Conservation (phyloP, 768 basidiomycete species). For the Suillus lakei region DNA sequence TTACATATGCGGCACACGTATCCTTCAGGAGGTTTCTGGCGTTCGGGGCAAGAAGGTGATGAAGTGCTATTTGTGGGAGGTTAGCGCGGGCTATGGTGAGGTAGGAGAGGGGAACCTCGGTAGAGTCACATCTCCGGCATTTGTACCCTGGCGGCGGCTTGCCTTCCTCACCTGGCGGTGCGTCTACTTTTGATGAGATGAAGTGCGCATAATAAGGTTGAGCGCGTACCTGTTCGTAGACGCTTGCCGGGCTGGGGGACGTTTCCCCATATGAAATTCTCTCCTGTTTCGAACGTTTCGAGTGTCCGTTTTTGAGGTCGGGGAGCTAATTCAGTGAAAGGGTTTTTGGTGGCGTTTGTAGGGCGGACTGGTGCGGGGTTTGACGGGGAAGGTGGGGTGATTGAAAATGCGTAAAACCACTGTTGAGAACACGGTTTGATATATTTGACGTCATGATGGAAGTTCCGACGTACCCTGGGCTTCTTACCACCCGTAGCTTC, state of each 20-base stretch:
- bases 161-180: slow-evolving; percentile 45
- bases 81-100: slow-evolving; percentile 10
- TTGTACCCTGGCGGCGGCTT: slow-evolving; percentile 76
- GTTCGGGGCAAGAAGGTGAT: slow-evolving; percentile 77
- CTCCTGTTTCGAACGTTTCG: slow-evolving; percentile 48
- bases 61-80: slow-evolving; percentile 57
- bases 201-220: neutral
- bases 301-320: slow-evolving; percentile 58
- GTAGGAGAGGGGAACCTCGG: slow-evolving; percentile 55
- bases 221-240: slow-evolving; percentile 52
- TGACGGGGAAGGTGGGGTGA: slow-evolving; percentile 57
- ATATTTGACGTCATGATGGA: neutral
- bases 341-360: slow-evolving; percentile 71
- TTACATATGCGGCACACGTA: slow-evolving; percentile 90
- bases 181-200: slow-evolving; percentile 17
- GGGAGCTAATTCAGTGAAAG: slow-evolving; percentile 52
- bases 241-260: slow-evolving; percentile 63
- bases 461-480: slow-evolving; percentile 66
- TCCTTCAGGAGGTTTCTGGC: slow-evolving; percentile 76
- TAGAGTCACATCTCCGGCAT: slow-evolving; percentile 76
- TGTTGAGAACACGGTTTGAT: slow-evolving; percentile 32
- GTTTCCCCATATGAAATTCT: slow-evolving; percentile 76
- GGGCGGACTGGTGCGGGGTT: slow-evolving; percentile 49
- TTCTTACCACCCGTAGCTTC: slow-evolving; percentile 67
- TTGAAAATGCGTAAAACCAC: slow-evolving; percentile 99